Evolutionary conservation across 768 basidiomycete species (phyloP).

Genomic region (Mycena filopes): DNA sequence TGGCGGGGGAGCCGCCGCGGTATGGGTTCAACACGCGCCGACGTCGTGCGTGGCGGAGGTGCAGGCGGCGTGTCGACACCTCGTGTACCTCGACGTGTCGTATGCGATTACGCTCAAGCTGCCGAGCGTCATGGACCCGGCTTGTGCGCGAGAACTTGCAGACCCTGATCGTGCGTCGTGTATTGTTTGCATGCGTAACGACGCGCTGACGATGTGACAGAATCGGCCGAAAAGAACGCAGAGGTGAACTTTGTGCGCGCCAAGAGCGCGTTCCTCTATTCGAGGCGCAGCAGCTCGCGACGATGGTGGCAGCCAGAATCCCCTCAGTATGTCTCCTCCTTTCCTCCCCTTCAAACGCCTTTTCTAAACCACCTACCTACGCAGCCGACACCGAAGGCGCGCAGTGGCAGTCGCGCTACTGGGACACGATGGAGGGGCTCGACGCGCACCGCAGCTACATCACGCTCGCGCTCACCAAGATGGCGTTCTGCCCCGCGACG

Average conservation of each 20-base stretch:
- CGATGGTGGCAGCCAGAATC: conserved; percentile 1
- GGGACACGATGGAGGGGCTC: conserved; percentile 24
- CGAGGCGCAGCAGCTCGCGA: conserved; percentile 5
- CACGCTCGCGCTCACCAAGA: conserved; percentile 8
- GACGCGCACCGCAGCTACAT: conserved; percentile 24
- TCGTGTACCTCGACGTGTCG: conserved; percentile 24
- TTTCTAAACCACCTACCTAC: too few species aligned
- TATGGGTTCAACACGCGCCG: not conserved
- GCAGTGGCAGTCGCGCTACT: conserved; percentile 18
- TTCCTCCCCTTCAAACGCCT: too few species aligned
- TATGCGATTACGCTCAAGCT: conserved; percentile 13
- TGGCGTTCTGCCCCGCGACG: conserved; percentile 11
- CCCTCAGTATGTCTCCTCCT: conserved; percentile 4
- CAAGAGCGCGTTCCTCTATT: conserved; percentile 18
- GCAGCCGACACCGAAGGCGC: not conserved
- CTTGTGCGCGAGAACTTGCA: conserved; percentile 5
- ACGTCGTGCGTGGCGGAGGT: not conserved
- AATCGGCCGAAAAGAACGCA: not conserved
- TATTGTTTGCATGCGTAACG: not conserved
- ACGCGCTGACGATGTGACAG: not conserved
- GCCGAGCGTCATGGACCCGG: conserved; percentile 12
- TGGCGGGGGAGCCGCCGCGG: not conserved
- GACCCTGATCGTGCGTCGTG: not conserved
- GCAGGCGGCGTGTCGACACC: conserved; percentile 17
- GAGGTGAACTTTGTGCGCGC: conserved; percentile 24